These are phyloP conservation scores for Erodium chrysanthum DNA, from an alignment of 441 rosid species.

Conservation along the genomic window DNA sequence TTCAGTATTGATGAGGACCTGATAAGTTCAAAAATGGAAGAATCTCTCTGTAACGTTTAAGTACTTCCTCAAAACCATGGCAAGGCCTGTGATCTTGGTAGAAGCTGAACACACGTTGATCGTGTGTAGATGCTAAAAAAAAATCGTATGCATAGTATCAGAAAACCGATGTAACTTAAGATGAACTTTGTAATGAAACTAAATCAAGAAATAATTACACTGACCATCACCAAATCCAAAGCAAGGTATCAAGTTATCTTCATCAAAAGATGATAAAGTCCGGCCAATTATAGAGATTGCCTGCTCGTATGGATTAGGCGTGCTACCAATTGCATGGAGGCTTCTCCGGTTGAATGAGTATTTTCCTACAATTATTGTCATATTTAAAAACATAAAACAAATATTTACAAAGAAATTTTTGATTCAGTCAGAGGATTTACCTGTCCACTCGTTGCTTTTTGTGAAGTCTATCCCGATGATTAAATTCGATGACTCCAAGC, in stretches of 20 bases:
- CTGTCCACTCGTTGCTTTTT: constrained; percentile 24
- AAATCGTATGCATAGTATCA: neutral
- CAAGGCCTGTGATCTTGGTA: constrained; percentile 54
- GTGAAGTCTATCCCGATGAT: constrained; percentile 23
- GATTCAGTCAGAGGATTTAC: neutral
- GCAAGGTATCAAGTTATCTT: constrained; percentile 28
- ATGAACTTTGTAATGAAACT: neutral
- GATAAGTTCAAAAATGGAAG: constrained; percentile 63
- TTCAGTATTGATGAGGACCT: constrained; percentile 33
- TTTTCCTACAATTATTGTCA: constrained; percentile 32
- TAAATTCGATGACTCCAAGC: constrained; percentile 24
- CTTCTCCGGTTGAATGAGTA: constrained; percentile 24
- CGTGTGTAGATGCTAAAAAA: constrained; percentile 35
- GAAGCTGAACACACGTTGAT: constrained; percentile 66
- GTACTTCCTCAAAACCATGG: constrained; percentile 63
- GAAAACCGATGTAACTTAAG: neutral
- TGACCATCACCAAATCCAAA: constrained; percentile 26
- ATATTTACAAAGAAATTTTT: too few species aligned
- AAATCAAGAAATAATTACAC: constrained; percentile 40
- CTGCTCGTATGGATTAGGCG: constrained; percentile 23
- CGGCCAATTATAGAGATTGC: constrained; percentile 26
- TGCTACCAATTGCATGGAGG: constrained; percentile 21
- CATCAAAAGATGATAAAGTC: constrained; percentile 22
- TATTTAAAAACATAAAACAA: neutral
- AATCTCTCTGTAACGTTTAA: constrained; percentile 62